phyloP scores from a whole-genome alignment of 352 stramenopile genomes.

The Phytophthora ramorum region DNA sequence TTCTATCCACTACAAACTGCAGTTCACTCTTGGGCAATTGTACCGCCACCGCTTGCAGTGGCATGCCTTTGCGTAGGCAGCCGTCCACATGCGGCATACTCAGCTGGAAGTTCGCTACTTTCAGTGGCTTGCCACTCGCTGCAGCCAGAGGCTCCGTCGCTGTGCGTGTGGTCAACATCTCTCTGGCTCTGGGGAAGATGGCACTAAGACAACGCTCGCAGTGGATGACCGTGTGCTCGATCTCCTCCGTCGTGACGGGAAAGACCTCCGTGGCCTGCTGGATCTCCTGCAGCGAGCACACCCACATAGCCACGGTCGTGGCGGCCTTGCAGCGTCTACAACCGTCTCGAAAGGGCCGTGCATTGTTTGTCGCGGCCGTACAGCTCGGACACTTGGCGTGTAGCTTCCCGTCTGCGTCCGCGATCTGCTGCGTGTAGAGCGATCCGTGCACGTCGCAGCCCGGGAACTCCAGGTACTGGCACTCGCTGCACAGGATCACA shows the following conservation, averaged over 20 bases:
- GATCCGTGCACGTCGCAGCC: conserved; percentile 88
- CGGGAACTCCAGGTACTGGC: conserved; percentile 89
- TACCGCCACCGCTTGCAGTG: conserved; percentile 66
- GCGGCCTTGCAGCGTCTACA: conserved; percentile 82
- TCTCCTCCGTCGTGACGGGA: conserved; percentile 61
- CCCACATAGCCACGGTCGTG: conserved; percentile 81
- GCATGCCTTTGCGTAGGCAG: conserved; percentile 85
- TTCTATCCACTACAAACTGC: conserved; percentile 86
- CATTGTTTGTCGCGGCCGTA: conserved; percentile 83
- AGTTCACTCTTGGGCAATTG: conserved; percentile 87
- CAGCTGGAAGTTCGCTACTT: conserved; percentile 87
- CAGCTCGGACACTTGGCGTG: conserved; percentile 89
- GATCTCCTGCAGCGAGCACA: conserved; percentile 68
- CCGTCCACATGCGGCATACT: conserved; percentile 91
- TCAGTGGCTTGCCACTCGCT: conserved; percentile 63
- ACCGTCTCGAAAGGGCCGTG: conserved; percentile 83
- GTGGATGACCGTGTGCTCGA: conserved; percentile 77
- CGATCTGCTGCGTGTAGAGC: conserved; percentile 78
- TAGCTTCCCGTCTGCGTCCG: conserved; percentile 22
- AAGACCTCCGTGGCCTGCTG: conserved; percentile 74
- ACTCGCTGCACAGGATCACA: conserved; percentile 83
- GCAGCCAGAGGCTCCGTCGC: conserved; percentile 55
- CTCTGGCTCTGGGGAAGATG: conserved; percentile 77
- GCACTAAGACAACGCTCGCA: conserved; percentile 79
- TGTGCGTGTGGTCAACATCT: conserved; percentile 72